phyloP scores from a whole-genome alignment of 768 basidiomycete genomes.

The Rhodotorula graminis region DNA sequence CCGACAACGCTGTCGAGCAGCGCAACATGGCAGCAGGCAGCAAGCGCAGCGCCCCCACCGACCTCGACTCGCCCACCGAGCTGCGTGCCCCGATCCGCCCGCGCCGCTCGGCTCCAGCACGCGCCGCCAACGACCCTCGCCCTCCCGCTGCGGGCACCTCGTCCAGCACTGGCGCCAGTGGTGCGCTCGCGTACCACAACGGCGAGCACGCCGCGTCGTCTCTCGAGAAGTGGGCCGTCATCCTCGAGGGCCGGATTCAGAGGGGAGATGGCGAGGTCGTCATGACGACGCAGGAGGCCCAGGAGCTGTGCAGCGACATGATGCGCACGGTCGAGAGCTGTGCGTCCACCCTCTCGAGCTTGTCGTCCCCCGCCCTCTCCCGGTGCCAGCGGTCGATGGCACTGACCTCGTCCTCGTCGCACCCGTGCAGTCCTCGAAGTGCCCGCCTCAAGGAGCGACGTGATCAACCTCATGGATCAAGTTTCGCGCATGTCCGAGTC shows the following conservation, averaged over 20 bases:
- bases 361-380: no score
- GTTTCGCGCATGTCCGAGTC: not conserved
- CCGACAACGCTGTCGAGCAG: not conserved
- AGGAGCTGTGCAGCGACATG: not conserved
- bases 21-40: not conserved
- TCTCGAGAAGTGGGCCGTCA: no score
- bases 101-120: not conserved
- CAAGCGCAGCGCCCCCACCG: not conserved
- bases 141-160: no score
- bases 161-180: no score
- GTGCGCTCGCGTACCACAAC: no score
- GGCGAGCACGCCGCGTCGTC: no score
- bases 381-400: not conserved
- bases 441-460: conserved; percentile 2
- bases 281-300: not conserved
- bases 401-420: not conserved
- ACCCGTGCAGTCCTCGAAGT: not conserved
- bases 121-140: no score
- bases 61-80: not conserved
- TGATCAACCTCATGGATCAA: not conserved
- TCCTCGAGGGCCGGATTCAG: not conserved
- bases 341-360: not conserved
- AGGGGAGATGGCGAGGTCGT: not conserved
- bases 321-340: not conserved
- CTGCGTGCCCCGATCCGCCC: not conserved